phyloP scores from a whole-genome alignment of 495 filamentous ascomycete genomes.

The Talaromyces ruber region DNA sequence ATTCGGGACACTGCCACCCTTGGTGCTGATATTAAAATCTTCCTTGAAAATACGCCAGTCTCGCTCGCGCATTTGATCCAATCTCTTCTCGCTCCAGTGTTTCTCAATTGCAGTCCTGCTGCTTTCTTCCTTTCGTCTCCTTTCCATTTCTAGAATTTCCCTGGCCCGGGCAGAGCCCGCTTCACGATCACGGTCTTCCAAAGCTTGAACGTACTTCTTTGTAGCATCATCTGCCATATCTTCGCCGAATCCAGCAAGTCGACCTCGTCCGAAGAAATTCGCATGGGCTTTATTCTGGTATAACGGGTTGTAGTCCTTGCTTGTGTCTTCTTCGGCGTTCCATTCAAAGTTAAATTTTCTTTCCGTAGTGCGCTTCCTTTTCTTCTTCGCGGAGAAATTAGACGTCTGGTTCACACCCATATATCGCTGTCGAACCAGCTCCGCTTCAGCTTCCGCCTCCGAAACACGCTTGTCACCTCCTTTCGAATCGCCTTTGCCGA shows the following conservation, averaged over 20 bases:
- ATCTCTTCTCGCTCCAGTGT: slow-evolving; percentile 95
- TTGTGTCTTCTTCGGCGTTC: slow-evolving; percentile 95
- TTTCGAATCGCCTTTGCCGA: slow-evolving; percentile 25
- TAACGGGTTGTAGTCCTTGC: slow-evolving; percentile 78
- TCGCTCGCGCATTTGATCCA: slow-evolving; percentile 94
- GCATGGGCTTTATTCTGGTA: slow-evolving; percentile 68
- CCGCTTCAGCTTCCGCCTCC: slow-evolving; percentile 64
- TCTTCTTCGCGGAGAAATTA: slow-evolving; percentile 94
- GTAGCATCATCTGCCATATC: slow-evolving; percentile 62
- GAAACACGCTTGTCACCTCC: slow-evolving; percentile 48
- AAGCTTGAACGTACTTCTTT: slow-evolving; percentile 65
- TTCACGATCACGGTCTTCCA: slow-evolving; percentile 72
- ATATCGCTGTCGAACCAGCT: slow-evolving; percentile 72
- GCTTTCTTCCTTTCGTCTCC: slow-evolving; percentile 65
- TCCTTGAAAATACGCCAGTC: slow-evolving; percentile 99
- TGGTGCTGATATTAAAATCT: slow-evolving; percentile 94
- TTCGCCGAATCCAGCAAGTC: slow-evolving; percentile 76
- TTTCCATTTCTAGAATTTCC: slow-evolving; percentile 84
- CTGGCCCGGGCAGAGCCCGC: slow-evolving; percentile 69
- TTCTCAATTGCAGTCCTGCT: slow-evolving; percentile 66
- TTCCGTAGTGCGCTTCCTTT: slow-evolving; percentile 84
- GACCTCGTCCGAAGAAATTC: slow-evolving; percentile 72
- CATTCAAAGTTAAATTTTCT: slow-evolving; percentile 99
- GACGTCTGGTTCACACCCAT: slow-evolving; percentile 88
- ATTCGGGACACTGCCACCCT: slow-evolving; percentile 83